Conservation (phyloP, 805 yeast species). For the Limtongozyma cylindracea region DNA sequence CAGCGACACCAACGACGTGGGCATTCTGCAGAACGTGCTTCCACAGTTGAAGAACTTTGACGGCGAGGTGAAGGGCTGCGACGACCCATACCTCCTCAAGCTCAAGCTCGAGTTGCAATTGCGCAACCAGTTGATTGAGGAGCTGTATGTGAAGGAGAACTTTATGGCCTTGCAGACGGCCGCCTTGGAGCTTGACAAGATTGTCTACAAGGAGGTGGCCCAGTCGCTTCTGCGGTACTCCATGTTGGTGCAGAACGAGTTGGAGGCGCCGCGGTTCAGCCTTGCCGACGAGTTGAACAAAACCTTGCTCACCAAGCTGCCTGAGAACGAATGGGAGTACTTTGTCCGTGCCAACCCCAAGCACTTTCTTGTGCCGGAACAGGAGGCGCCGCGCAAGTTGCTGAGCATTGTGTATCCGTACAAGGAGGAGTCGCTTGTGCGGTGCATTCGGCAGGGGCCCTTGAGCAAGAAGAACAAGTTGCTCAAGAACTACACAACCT, state of each 20-base stretch:
- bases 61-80: constrained; percentile 5
- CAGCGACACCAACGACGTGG: constrained; percentile 16
- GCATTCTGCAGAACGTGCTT: no score
- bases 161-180: constrained; percentile 15
- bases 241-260: constrained; percentile 5
- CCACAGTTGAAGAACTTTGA: constrained; percentile 3
- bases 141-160: constrained; percentile 15
- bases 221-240: constrained; percentile 9
- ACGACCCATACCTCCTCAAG: constrained; percentile 16
- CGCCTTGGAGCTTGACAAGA: constrained; percentile 11
- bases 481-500: constrained; percentile 12
- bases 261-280: constrained; percentile 3
- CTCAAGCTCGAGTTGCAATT: constrained; percentile 13
- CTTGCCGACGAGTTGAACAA: constrained; percentile 6
- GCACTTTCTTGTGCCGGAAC: no score
- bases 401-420: constrained; percentile 9
- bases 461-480: constrained; percentile 14
- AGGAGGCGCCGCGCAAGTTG: constrained; percentile 3
- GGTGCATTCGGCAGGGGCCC: constrained; percentile 12
- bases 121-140: constrained; percentile 14
- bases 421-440: constrained; percentile 12
- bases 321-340: constrained; percentile 12
- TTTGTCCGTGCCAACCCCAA: constrained; percentile 9
- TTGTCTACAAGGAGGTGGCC: constrained; percentile 12
- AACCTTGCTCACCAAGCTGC: constrained; percentile 5